Base-by-base conservation (phyloP, 148 eudicot genomes). In the Polygonum maritimum region DNA sequence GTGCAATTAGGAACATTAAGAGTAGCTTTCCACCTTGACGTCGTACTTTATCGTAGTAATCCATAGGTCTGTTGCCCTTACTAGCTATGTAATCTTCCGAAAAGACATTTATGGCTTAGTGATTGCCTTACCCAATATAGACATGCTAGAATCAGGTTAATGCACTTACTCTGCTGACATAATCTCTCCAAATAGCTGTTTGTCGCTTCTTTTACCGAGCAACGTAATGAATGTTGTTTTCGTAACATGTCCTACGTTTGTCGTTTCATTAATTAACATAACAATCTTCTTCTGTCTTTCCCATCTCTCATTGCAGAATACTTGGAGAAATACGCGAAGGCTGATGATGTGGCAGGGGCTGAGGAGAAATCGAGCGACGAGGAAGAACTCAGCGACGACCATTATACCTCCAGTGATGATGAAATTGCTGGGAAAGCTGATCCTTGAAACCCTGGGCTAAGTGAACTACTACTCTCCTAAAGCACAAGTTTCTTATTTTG, bases 381-480 rank as follows among this genome's bases (percentile, higher is more conserved):
- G 69, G 97, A 92, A 77, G 97, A 92, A 77, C 76, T 85, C 77
- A 90, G 96, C 72, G 96, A 88, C 77, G 90, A 76, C 19, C 93
- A 86, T 69, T 88, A 84, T 40, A 89, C 87, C 77, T 90, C 93
- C 63, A 82, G 84, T 21, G 87, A 84, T 0, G 96, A 92, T 77
- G 90, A 82, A 15, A 78, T 89, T 63, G 89, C 79, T 3, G 96
- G 96, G 60, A 81, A 85, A 47, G 87, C 83, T 52, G 95, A 89
- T 82, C 95, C 91, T 78, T 84, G 78, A 81, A 15, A 13, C 12
- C 33, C 36, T 19, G 38, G 8, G 36, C 11, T 60, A 22, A 60
- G 26, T 15, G 7, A 60, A 60, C 67, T 60, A 31, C 67, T 52
- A 4, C 49, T n/a, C 11, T 22, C 45, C 63, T 21, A 18, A 8